Evolutionary conservation across 2,329 filamentous ascomycete genomes (phyloP).

Genomic region (Calcarisporium arbuscula): DNA sequence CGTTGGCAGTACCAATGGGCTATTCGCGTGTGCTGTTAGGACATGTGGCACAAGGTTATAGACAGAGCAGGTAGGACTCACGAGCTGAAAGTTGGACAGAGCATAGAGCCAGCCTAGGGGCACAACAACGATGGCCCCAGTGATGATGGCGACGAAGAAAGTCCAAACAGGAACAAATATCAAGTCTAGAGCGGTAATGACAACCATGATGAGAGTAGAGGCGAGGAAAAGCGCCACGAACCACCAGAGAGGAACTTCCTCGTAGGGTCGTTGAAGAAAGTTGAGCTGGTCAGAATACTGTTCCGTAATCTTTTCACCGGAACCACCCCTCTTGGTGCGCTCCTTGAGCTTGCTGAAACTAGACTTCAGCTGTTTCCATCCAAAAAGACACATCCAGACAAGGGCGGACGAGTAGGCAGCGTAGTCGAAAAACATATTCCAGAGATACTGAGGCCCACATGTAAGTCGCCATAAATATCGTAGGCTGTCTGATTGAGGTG

Average conservation of each 20-base stretch:
- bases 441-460: slow-evolving; percentile 52
- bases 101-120: slow-evolving; percentile 55
- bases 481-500: slow-evolving; percentile 43
- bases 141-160: slow-evolving; percentile 49
- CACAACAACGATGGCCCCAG: slow-evolving; percentile 48
- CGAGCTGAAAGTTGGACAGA: slow-evolving; percentile 46
- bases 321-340: slow-evolving; percentile 22
- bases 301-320: slow-evolving; percentile 39
- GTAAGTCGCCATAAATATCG: slow-evolving; percentile 45
- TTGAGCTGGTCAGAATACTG: slow-evolving; percentile 55
- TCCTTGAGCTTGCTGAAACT: slow-evolving; percentile 38
- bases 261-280: slow-evolving; percentile 48
- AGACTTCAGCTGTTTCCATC: slow-evolving; percentile 38
- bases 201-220: slow-evolving; percentile 42
- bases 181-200: slow-evolving; percentile 41
- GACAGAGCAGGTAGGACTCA: not conserved
- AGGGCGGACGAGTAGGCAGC: slow-evolving; percentile 52
- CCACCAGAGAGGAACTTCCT: slow-evolving; percentile 55
- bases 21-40: not conserved
- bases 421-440: slow-evolving; percentile 55
- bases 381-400: slow-evolving; percentile 53
- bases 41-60: not conserved
- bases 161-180: slow-evolving; percentile 56
- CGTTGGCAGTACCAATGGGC: slow-evolving; percentile 52
- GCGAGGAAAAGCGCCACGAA: slow-evolving; percentile 42